These are phyloP conservation scores for Entomortierella lignicola DNA, from an alignment of 192 early-diverging fungal species.

Conservation along the genomic window DNA sequence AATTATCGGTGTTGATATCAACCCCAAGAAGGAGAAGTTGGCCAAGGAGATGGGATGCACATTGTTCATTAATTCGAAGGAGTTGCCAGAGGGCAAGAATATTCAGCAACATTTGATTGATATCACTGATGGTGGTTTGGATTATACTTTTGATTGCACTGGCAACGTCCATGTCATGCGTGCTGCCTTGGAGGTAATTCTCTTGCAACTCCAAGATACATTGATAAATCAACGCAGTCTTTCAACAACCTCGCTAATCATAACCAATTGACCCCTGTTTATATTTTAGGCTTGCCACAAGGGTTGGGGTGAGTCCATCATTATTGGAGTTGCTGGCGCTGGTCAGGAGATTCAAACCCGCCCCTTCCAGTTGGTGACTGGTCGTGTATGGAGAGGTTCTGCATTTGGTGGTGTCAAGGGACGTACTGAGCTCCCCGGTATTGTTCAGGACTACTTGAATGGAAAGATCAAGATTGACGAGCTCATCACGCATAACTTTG, in stretches of 20 bases:
- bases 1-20: conserved; percentile 94
- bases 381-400: conserved; percentile 94
- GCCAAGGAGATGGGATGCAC: conserved; percentile 63
- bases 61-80: conserved; percentile 31
- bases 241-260: too few species aligned
- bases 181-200: conserved; percentile 86
- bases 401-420: conserved; percentile 99
- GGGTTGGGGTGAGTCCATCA: conserved; percentile 92
- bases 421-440: conserved; percentile 84
- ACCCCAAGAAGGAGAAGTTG: conserved; percentile 87
- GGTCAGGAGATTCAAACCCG: conserved; percentile 94
- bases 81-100: conserved; percentile 41
- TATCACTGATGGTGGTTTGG: conserved; percentile 94
- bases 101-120: conserved; percentile 80
- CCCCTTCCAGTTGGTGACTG: conserved; percentile 97
- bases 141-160: conserved; percentile 97
- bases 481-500: conserved; percentile 87
- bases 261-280: not conserved
- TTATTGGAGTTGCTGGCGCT: conserved; percentile 93
- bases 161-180: conserved; percentile 95
- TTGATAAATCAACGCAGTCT: not conserved
- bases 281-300: conserved; percentile 72
- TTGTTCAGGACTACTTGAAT: conserved; percentile 88
- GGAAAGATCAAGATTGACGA: conserved; percentile 92
- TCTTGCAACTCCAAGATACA: too few species aligned